phyloP scores from a whole-genome alignment of 1,139 yeast genomes.

The Blastobotrys arbuscula region DNA sequence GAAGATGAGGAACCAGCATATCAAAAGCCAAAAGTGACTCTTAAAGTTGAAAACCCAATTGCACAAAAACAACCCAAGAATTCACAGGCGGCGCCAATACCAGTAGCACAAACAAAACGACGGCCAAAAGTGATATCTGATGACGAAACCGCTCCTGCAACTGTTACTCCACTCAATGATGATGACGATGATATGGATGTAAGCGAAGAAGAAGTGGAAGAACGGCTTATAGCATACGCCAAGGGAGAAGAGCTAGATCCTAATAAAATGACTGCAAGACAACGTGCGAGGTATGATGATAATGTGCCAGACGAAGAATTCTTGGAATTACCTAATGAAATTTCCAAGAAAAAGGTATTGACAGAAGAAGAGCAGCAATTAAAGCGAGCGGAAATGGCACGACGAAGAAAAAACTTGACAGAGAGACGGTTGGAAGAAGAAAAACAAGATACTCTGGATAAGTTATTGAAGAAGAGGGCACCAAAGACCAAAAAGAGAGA shows the following conservation, averaged over 20 bases:
- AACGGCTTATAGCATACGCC: slow-evolving; percentile 27
- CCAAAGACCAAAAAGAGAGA: slow-evolving; percentile 33
- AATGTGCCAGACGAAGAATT: slow-evolving; percentile 24
- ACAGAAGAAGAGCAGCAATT: slow-evolving; percentile 82
- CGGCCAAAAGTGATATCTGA: slow-evolving; percentile 12
- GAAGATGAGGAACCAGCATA: slow-evolving; percentile 18
- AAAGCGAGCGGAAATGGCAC: slow-evolving; percentile 79
- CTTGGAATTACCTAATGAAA: slow-evolving; percentile 30
- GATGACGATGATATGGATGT: slow-evolving; percentile 17
- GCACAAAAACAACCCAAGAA: not conserved
- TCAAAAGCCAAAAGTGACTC: slow-evolving; percentile 8
- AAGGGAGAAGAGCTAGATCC: slow-evolving; percentile 32
- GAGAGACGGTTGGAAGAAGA: slow-evolving; percentile 86
- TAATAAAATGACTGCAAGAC: slow-evolving; percentile 37
- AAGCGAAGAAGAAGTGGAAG: slow-evolving; percentile 28
- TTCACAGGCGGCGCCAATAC: not conserved
- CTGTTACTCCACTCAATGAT: slow-evolving; percentile 15
- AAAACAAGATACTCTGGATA: slow-evolving; percentile 83
- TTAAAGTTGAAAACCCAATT: slow-evolving; percentile 1
- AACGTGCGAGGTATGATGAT: slow-evolving; percentile 34
- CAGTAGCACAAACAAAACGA: slow-evolving; percentile 7
- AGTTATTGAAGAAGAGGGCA: slow-evolving; percentile 78
- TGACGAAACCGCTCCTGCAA: slow-evolving; percentile 11
- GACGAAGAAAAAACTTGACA: slow-evolving; percentile 80
- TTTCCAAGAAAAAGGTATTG: slow-evolving; percentile 45